These are phyloP conservation scores for Hydrangea macrophylla DNA, from an alignment of 148 eudicot genomes.

Conservation along the genomic window DNA sequence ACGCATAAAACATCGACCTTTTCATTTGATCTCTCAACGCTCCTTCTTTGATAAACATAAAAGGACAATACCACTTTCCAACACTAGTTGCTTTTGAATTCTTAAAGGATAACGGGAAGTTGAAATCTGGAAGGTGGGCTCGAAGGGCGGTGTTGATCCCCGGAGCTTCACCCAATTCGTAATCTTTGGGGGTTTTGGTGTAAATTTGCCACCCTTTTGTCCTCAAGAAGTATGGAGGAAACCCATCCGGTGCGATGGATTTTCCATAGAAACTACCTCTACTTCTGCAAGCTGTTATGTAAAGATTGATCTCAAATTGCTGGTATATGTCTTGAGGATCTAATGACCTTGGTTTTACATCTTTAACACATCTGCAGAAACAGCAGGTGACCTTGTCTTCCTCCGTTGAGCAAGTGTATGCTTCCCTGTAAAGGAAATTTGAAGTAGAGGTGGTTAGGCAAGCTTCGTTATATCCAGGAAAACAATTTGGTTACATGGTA, in stretches of 20 bases:
- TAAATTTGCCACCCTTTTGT: constrained; percentile 34
- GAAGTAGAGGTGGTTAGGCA: constrained; percentile 3
- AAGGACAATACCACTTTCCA: constrained; percentile 73
- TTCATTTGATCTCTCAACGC: constrained; percentile 27
- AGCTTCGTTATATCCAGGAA: too few species aligned
- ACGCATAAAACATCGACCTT: constrained; percentile 33
- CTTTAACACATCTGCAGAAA: constrained; percentile 34
- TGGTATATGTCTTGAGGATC: constrained; percentile 50
- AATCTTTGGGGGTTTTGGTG: constrained; percentile 26
- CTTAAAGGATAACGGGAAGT: constrained; percentile 18
- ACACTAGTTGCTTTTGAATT: constrained; percentile 32
- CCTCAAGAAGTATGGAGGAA: constrained; percentile 56
- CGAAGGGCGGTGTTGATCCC: constrained; percentile 50
- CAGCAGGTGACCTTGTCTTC: constrained; percentile 49
- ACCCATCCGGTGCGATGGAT: constrained; percentile 52
- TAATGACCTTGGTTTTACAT: constrained; percentile 49
- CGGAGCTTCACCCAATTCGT: constrained; percentile 38
- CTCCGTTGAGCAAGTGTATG: constrained; percentile 53
- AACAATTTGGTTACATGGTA: too few species aligned
- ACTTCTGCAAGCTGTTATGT: constrained; percentile 7
- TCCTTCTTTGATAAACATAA: constrained; percentile 47
- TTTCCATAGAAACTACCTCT: constrained; percentile 31
- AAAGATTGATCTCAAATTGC: constrained; percentile 39
- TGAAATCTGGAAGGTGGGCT: constrained; percentile 32
- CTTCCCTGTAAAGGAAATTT: constrained; percentile 36